Percentiles rank a stretch among this genome's conserved stretches.
phyloP scores from a whole-genome alignment of 441 rosid species.

The Populus hybrid region DNA sequence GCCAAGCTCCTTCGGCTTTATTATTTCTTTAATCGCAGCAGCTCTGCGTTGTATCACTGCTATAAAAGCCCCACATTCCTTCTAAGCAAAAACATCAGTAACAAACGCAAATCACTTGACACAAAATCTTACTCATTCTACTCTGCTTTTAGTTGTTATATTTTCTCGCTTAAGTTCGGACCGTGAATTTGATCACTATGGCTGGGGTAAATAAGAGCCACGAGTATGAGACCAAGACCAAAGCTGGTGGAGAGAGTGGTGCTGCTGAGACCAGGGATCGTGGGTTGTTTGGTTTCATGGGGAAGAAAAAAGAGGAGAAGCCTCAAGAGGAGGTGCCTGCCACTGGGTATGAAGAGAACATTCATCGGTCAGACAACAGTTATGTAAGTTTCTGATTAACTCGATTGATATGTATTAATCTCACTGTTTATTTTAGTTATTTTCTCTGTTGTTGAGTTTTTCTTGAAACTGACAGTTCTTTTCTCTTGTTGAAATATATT shows the following conservation, averaged over 20 bases:
- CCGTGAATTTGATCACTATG: constrained; percentile 18
- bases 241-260: constrained; percentile 23
- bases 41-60: constrained; percentile 23
- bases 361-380: constrained; percentile 60
- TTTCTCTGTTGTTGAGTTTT: neutral
- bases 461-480: neutral
- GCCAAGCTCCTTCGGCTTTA: neutral
- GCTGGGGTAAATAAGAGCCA: constrained; percentile 33
- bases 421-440: neutral
- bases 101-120: neutral
- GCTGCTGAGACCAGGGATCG: constrained; percentile 49
- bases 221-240: constrained; percentile 34
- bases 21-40: constrained; percentile 22
- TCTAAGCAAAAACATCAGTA: neutral
- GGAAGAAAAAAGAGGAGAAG: constrained; percentile 44
- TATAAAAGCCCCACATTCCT: constrained; percentile 25
- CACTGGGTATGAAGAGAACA: constrained; percentile 56
- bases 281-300: constrained; percentile 63
- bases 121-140: neutral
- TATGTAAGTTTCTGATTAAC: constrained; percentile 50
- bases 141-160: neutral
- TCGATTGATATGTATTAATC: neutral
- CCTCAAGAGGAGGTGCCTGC: constrained; percentile 40
- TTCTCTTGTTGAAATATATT: neutral
- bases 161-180: neutral